These are phyloP conservation scores for Calocera viscosa DNA, from an alignment of 768 basidiomycete species.

Conservation along the genomic window DNA sequence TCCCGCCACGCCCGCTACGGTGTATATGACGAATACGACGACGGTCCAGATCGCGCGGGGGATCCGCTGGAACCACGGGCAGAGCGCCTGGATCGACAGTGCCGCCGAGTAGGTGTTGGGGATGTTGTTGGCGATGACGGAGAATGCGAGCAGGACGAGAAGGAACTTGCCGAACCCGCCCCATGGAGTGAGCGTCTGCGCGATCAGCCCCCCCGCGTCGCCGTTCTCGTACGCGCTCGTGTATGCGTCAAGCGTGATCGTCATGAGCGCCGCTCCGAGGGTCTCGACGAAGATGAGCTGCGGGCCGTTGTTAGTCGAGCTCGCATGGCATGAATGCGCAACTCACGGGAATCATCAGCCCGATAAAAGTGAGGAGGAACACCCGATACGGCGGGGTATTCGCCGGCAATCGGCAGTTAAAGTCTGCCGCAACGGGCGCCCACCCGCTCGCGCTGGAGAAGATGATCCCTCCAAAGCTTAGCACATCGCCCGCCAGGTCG, in stretches of 20 bases:
- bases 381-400: constrained; percentile 34
- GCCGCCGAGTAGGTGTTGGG: constrained; percentile 38
- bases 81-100: constrained; percentile 36
- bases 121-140: constrained; percentile 32
- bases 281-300: constrained; percentile 19
- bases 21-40: constrained; percentile 31
- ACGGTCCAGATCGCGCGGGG: constrained; percentile 39
- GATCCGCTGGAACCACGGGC: constrained; percentile 33
- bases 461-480: constrained; percentile 41
- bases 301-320: background rate
- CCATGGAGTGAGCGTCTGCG: constrained; percentile 36
- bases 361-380: constrained; percentile 41
- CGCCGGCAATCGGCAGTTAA: constrained; percentile 39
- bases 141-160: constrained; percentile 33
- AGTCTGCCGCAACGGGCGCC: constrained; percentile 44
- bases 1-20: constrained; percentile 32
- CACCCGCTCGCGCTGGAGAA: constrained; percentile 40
- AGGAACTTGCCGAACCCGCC: constrained; percentile 33
- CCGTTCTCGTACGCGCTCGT: constrained; percentile 31
- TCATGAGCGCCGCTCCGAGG: constrained; percentile 34
- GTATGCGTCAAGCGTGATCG: constrained; percentile 33
- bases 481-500: constrained; percentile 36
- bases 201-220: constrained; percentile 35
- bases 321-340: background rate
- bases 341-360: constrained; percentile 36